A percentile compares a stretch with the other conserved stretches of the same genome.
Evolutionary conservation across 768 basidiomycete genomes (phyloP).

Genomic region (Boletus vinaceobasis): DNA sequence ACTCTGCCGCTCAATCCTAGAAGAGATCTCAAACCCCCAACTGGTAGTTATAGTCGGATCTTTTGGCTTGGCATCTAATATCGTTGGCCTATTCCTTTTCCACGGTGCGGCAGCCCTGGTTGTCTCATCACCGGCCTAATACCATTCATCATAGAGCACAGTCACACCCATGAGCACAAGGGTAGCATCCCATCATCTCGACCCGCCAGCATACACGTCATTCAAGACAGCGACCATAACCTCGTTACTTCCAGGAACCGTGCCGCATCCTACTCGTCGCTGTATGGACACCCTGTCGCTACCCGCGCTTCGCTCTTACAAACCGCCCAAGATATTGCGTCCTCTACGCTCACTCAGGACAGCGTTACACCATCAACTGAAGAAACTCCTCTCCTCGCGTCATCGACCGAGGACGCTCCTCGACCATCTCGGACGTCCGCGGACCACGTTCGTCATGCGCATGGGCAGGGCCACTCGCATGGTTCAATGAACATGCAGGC

Average conservation of each 20-base stretch:
- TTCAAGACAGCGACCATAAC: constrained; percentile 14
- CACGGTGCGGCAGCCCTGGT: constrained; percentile 58
- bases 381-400: constrained; percentile 43
- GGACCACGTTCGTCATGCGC: constrained; percentile 10
- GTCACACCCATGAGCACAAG: constrained; percentile 52
- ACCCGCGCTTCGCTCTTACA: constrained; percentile 74
- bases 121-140: constrained; percentile 6
- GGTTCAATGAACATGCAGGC: constrained; percentile 99
- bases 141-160: constrained; percentile 49
- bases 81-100: constrained; percentile 92
- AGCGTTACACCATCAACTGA: constrained; percentile 28
- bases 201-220: constrained; percentile 36
- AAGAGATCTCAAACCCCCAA: constrained; percentile 87
- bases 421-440: constrained; percentile 12
- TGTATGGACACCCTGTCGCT: constrained; percentile 72
- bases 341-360: constrained; percentile 18
- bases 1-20: constrained; percentile 1
- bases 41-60: constrained; percentile 89
- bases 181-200: constrained; percentile 37
- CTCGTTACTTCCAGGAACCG: constrained; percentile 31
- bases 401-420: neutral
- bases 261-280: constrained; percentile 50
- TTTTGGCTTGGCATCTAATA: constrained; percentile 85
- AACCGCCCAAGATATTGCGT: constrained; percentile 79
- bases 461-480: constrained; percentile 41